phyloP scores from a whole-genome alignment of 2,329 filamentous ascomycete species.

The Ilyonectria sp. region DNA sequence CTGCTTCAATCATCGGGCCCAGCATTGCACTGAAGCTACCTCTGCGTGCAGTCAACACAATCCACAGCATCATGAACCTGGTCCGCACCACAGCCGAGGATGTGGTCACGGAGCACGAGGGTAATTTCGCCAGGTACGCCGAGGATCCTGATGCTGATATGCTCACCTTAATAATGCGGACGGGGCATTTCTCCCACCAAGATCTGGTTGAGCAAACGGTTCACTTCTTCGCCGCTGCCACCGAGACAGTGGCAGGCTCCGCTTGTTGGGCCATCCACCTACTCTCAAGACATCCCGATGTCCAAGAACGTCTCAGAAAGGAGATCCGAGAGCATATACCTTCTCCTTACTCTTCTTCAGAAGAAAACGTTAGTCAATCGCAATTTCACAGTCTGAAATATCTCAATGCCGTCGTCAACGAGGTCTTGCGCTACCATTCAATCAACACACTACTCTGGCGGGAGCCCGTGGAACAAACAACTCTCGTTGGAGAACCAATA shows the following conservation, averaged over 20 bases:
- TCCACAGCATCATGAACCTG: too few relatives aligned
- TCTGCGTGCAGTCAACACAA: too few relatives aligned
- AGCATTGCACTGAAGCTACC: constrained; percentile 9
- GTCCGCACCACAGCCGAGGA: too few relatives aligned
- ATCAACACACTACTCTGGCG: too few relatives aligned
- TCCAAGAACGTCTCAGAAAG: constrained; percentile 13
- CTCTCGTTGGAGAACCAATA: constrained; percentile 1
- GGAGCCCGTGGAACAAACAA: constrained; percentile 4
- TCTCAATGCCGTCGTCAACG: too few relatives aligned
- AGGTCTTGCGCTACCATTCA: too few relatives aligned
- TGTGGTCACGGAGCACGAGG: too few relatives aligned
- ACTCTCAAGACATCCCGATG: constrained; percentile 9
- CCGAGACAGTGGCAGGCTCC: constrained; percentile 11
- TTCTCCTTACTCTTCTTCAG: constrained; percentile 8
- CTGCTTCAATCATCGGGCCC: constrained; percentile 13
- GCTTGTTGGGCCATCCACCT: constrained; percentile 16
- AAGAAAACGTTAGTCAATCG: too few relatives aligned
- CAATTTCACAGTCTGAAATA: too few relatives aligned
- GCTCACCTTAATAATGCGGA: constrained; percentile 9
- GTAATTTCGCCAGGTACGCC: too few relatives aligned
- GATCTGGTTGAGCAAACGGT: constrained; percentile 14
- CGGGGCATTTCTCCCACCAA: constrained; percentile 11
- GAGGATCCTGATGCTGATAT: too few relatives aligned
- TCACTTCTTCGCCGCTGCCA: constrained; percentile 20
- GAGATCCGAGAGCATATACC: constrained; percentile 14